Percentiles rank a stretch among this genome's conserved stretches.
Evolutionary conservation across 805 yeast species (phyloP).

Genomic region (Saturnispora silvae): DNA sequence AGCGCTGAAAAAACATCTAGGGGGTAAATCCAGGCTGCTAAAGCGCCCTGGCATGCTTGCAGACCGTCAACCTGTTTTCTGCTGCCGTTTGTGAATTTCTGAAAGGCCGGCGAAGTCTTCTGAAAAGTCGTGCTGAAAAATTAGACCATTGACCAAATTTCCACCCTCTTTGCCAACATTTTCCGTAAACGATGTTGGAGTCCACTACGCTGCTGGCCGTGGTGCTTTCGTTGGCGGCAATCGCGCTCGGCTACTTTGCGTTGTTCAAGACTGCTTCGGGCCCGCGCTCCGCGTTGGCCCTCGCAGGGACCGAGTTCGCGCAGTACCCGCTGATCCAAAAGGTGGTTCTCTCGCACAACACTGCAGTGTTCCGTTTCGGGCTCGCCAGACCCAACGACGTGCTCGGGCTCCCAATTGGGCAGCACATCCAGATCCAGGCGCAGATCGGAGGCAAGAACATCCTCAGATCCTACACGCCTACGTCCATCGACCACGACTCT

Average conservation of each 20-base stretch:
- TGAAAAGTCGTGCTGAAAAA: no score
- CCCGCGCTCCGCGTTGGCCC: slow-evolving; percentile 44
- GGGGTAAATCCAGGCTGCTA: no score
- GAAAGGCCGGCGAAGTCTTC: no score
- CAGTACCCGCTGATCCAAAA: slow-evolving; percentile 74
- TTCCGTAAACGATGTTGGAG: slow-evolving; percentile 7
- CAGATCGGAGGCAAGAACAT: slow-evolving; percentile 68
- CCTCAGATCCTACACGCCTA: slow-evolving; percentile 83
- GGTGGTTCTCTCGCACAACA: slow-evolving; percentile 65
- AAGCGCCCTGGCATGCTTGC: no score
- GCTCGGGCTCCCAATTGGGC: slow-evolving; percentile 89
- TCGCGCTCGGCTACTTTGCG: slow-evolving; percentile 15
- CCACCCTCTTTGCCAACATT: no score
- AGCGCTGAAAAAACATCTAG: no score
- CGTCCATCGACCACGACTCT: slow-evolving; percentile 62
- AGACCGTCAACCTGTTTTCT: no score
- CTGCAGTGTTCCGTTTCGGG: slow-evolving; percentile 75
- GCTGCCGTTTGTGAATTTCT: no score
- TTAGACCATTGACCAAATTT: no score
- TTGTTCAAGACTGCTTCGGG: slow-evolving; percentile 6
- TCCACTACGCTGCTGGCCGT: slow-evolving; percentile 2
- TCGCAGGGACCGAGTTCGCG: slow-evolving; percentile 46
- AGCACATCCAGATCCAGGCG: slow-evolving; percentile 78
- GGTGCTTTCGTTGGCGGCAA: slow-evolving; percentile 12
- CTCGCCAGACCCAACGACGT: slow-evolving; percentile 65